Percentiles rank a stretch among this genome's conserved stretches.
These are phyloP conservation scores for Ascodesmis nigricans DNA, from an alignment of 495 filamentous ascomycete species.

Conservation along the genomic window DNA sequence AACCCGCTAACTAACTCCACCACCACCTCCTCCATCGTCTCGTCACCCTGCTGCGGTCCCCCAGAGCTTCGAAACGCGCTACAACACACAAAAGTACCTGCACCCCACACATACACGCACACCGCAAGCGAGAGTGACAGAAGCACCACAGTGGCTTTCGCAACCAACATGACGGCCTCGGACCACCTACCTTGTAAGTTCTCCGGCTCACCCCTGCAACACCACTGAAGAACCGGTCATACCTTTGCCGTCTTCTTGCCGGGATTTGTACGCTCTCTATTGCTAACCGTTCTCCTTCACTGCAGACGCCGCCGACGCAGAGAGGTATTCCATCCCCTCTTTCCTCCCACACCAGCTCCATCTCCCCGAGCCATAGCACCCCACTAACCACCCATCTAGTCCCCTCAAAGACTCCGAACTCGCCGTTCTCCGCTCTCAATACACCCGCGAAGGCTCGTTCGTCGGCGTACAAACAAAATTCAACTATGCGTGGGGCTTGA, in stretches of 20 bases:
- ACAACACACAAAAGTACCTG: conserved; percentile 6
- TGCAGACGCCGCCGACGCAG: conserved; percentile 85
- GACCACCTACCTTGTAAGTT: conserved; percentile 47
- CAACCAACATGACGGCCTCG: conserved; percentile 12
- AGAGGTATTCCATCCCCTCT: conserved; percentile 38
- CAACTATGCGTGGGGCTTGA: conserved; percentile 97
- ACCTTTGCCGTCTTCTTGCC: conserved; percentile 1
- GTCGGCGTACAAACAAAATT: conserved; percentile 97
- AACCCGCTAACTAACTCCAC: neutral
- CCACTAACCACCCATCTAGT: conserved; percentile 26
- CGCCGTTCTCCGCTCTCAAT: conserved; percentile 74
- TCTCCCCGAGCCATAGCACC: neutral
- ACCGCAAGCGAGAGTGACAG: too few relatives aligned
- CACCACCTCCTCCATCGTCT: conserved; percentile 3
- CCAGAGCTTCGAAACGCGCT: neutral
- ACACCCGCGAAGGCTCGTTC: conserved; percentile 88
- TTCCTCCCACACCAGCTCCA: neutral
- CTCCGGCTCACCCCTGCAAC: conserved; percentile 10
- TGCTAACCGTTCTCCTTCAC: conserved; percentile 5
- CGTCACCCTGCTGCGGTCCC: neutral
- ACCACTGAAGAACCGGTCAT: conserved; percentile 10
- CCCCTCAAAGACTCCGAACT: conserved; percentile 77
- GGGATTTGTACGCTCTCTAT: conserved; percentile 5
- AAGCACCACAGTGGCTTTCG: too few relatives aligned
- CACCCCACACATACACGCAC: conserved; percentile 2